Evolutionary conservation across 257 asterid genomes (phyloP).

Genomic region (Eustoma russellianum): DNA sequence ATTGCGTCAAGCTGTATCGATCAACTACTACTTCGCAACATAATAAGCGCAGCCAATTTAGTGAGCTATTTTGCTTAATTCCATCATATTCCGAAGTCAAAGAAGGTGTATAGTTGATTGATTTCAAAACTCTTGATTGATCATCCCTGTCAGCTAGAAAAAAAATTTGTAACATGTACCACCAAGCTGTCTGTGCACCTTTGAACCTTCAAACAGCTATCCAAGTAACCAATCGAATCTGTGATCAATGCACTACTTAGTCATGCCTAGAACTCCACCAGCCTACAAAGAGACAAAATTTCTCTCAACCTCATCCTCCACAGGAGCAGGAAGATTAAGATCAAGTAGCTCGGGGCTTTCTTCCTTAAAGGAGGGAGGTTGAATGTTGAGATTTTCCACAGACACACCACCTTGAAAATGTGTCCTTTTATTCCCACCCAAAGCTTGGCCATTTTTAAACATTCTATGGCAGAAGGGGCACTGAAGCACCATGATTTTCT

Average conservation of each 20-base stretch:
- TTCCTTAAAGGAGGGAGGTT: slow-evolving; percentile 25
- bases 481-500: slow-evolving; percentile 51
- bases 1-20: too few relatives aligned
- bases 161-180: background rate
- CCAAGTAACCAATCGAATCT: slow-evolving; percentile 4
- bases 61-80: too few relatives aligned
- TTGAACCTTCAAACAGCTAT: slow-evolving; percentile 3
- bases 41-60: too few relatives aligned
- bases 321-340: slow-evolving; percentile 90
- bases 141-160: slow-evolving; percentile 9
- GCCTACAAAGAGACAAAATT: slow-evolving; percentile 30
- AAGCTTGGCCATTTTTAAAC: slow-evolving; percentile 93
- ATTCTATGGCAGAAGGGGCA: slow-evolving; percentile 73
- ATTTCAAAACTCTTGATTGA: slow-evolving; percentile 1
- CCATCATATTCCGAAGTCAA: too few relatives aligned
- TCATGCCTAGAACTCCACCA: slow-evolving; percentile 7
- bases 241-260: slow-evolving; percentile 5
- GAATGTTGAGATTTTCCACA: slow-evolving; percentile 22
- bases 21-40: too few relatives aligned
- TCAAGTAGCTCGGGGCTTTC: slow-evolving; percentile 48
- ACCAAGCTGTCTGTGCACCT: slow-evolving; percentile 10
- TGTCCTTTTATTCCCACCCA: slow-evolving; percentile 93
- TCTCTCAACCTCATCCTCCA: slow-evolving; percentile 40
- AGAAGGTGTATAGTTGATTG: too few relatives aligned
- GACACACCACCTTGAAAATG: slow-evolving; percentile 53